Conservation (phyloP, 2,329 filamentous ascomycete genomes). For the Epichloe glyceriae region DNA sequence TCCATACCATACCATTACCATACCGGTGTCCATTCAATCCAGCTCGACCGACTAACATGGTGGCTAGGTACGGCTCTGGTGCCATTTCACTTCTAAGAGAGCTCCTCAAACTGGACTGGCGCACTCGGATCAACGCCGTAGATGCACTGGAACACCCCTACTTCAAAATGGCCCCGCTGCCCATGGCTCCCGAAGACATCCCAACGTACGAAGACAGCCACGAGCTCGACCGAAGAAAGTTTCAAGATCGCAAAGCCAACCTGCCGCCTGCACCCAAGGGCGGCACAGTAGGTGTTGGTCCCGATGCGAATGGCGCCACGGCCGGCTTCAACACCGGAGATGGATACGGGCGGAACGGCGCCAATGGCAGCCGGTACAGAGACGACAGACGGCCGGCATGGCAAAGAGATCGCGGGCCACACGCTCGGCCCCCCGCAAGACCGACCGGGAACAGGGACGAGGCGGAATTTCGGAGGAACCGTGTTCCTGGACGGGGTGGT, state of each 20-base stretch:
- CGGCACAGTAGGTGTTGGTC: conserved; percentile 72
- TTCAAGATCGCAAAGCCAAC: conserved; percentile 71
- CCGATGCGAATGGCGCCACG: conserved; percentile 33
- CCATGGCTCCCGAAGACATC: conserved; percentile 74
- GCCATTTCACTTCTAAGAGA: conserved; percentile 73
- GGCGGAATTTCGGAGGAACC: conserved; percentile 28
- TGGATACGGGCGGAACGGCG: conserved; percentile 36
- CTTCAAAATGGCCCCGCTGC: conserved; percentile 67
- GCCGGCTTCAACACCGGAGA: conserved; percentile 39
- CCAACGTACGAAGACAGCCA: conserved; percentile 89
- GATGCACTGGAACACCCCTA: conserved; percentile 89
- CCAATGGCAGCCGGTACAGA: conserved; percentile 32
- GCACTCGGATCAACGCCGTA: conserved; percentile 76
- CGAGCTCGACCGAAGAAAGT: conserved; percentile 87
- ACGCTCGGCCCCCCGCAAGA: conserved; percentile 36
- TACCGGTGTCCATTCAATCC: background rate
- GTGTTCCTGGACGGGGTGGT: conserved; percentile 16
- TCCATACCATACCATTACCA: background rate
- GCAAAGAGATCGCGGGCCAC: conserved; percentile 39
- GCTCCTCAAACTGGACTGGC: conserved; percentile 80
- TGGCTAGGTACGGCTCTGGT: conserved; percentile 45
- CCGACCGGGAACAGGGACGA: conserved; percentile 19
- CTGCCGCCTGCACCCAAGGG: conserved; percentile 85
- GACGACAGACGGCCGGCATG: conserved; percentile 40
- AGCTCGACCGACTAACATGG: background rate